These are phyloP conservation scores for Arachnopeziza araneosa DNA, from an alignment of 2,329 filamentous ascomycete genomes.

Conservation along the genomic window DNA sequence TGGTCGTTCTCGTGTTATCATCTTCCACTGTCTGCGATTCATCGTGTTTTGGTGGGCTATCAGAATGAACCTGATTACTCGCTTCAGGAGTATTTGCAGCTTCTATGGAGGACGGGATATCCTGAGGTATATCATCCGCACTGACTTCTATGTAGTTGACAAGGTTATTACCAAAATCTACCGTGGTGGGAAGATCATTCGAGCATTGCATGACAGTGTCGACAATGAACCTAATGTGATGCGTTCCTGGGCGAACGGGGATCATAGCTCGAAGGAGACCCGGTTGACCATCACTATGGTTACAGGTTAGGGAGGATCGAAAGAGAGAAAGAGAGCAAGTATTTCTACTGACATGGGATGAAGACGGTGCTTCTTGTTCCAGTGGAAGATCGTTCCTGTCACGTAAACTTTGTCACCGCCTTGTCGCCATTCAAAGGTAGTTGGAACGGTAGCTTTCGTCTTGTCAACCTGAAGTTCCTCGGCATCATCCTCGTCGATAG, in stretches of 20 bases:
- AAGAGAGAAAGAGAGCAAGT: background rate
- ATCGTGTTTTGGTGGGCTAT: constrained; percentile 10
- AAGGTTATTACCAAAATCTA: constrained; percentile 95
- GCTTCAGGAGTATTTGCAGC: constrained; percentile 4
- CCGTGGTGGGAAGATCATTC: constrained; percentile 81
- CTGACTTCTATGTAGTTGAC: constrained; percentile 98
- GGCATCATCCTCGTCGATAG: constrained; percentile 74
- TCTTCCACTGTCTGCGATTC: constrained; percentile 32
- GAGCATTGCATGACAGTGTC: constrained; percentile 91
- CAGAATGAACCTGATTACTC: constrained; percentile 14
- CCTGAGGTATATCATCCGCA: constrained; percentile 58
- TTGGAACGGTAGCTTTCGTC: constrained; percentile 74
- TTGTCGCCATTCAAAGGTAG: constrained; percentile 71
- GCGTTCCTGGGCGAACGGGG: constrained; percentile 84
- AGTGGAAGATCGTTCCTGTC: constrained; percentile 94
- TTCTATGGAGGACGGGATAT: constrained; percentile 30
- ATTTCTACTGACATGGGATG: constrained; percentile 63
- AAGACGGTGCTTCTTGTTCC: constrained; percentile 90
- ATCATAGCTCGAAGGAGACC: constrained; percentile 71
- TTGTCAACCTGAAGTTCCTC: constrained; percentile 74
- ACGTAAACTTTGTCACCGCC: constrained; percentile 90
- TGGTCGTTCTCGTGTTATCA: constrained; percentile 29
- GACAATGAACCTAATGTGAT: constrained; percentile 94
- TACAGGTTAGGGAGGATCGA: background rate
- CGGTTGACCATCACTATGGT: constrained; percentile 37